Conservation (phyloP, 75 land plant species). For the Sequoiadendron giganteum region DNA sequence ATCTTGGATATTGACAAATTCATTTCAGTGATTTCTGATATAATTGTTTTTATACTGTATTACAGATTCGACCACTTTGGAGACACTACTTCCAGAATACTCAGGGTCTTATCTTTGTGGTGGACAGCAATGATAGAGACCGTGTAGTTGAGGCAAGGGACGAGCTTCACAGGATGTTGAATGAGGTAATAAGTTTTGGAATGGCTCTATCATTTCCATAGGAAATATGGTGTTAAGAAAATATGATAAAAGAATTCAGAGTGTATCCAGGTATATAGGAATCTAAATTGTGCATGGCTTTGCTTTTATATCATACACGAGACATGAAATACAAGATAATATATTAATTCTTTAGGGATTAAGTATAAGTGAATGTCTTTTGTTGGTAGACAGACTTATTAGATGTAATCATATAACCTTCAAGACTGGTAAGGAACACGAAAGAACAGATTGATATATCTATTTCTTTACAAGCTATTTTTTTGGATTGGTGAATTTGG, state of each 20-base stretch:
- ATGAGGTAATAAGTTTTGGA: constrained; percentile 20
- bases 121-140: constrained; percentile 76
- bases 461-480: too few species aligned
- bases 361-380: not conserved
- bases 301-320: too few species aligned
- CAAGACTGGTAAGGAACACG: not conserved
- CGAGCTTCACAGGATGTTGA: constrained; percentile 51
- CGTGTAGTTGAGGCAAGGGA: constrained; percentile 70
- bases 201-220: not conserved
- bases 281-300: not conserved
- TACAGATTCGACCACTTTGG: constrained; percentile 74
- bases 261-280: not conserved
- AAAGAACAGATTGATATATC: not conserved
- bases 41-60: not conserved
- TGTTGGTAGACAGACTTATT: not conserved
- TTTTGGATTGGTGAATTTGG: too few species aligned
- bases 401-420: too few species aligned
- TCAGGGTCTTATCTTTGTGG: constrained; percentile 74
- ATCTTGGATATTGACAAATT: not conserved
- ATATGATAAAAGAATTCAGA: not conserved
- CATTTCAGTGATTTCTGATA: not conserved
- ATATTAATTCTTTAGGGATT: too few species aligned
- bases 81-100: constrained; percentile 82
- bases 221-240: not conserved
- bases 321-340: too few species aligned